Evolutionary conservation across 2,329 filamentous ascomycete species (phyloP).

Genomic region (Endoconidiophora laricicola): DNA sequence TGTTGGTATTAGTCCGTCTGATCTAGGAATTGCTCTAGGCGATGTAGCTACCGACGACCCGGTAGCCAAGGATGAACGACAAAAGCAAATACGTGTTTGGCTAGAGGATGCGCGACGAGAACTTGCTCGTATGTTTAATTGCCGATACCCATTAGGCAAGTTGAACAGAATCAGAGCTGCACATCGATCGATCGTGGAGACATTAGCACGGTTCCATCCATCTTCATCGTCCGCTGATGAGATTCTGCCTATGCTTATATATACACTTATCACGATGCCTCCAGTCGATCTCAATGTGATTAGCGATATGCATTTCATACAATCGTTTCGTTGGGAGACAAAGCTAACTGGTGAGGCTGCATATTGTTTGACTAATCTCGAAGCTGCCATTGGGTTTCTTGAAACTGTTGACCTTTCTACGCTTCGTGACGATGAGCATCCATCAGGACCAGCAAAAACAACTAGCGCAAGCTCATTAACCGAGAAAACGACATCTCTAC

Average conservation of each 20-base stretch:
- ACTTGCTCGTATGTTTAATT: conserved; percentile 67
- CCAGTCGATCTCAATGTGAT: conserved; percentile 76
- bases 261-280: conserved; percentile 79
- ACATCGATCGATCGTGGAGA: conserved; percentile 90
- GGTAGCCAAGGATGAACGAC: conserved; percentile 36
- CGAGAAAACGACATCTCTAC: conserved; percentile 35
- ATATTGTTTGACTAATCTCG: conserved; percentile 90
- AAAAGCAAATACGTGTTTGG: conserved; percentile 53
- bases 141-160: conserved; percentile 79
- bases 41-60: conserved; percentile 30
- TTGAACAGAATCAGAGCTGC: conserved; percentile 73
- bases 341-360: conserved; percentile 88
- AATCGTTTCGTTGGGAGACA: conserved; percentile 69
- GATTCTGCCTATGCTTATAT: conserved; percentile 92
- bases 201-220: conserved; percentile 47
- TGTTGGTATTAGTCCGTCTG: conserved; percentile 78
- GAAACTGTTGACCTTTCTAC: conserved; percentile 90
- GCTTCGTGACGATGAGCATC: conserved; percentile 61
- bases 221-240: conserved; percentile 81
- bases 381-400: conserved; percentile 85
- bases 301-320: conserved; percentile 90
- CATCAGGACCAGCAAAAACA: conserved; percentile 47
- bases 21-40: conserved; percentile 64
- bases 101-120: conserved; percentile 52
- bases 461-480: conserved; percentile 32